phyloP scores from a whole-genome alignment of 495 filamentous ascomycete genomes.

The Pseudevernia furfuracea region DNA sequence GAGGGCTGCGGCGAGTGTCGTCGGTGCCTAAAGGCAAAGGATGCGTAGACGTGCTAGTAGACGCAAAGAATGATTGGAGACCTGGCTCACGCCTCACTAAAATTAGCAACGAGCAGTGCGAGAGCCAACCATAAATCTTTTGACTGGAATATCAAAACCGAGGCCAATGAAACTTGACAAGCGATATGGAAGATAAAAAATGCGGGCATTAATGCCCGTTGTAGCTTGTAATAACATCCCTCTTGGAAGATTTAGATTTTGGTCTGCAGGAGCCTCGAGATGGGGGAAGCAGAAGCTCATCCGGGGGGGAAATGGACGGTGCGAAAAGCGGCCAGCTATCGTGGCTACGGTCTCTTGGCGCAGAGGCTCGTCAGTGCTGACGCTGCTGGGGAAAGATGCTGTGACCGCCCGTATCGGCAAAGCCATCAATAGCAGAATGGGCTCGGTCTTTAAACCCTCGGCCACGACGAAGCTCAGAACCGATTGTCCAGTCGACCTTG shows the following conservation, averaged over 20 bases:
- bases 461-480: not conserved
- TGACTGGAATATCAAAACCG: not conserved
- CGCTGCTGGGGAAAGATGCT: not conserved
- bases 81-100: too few species aligned
- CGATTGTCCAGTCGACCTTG: conserved; percentile 6
- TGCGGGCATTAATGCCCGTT: too few species aligned
- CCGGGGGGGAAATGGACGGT: not conserved
- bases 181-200: not conserved
- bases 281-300: not conserved
- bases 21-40: not conserved
- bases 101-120: not conserved
- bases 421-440: not conserved
- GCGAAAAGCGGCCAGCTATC: too few species aligned
- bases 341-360: not conserved
- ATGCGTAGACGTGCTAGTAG: not conserved
- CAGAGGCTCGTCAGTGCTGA: not conserved
- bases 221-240: too few species aligned
- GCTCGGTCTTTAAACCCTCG: not conserved
- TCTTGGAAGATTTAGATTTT: too few species aligned
- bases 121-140: not conserved
- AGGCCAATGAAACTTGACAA: not conserved
- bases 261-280: too few species aligned
- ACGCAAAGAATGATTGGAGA: too few species aligned
- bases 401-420: too few species aligned
- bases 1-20: not conserved